Evolutionary conservation across 257 asterid genomes (phyloP), one percentile per base, ranked within the genome.

Genomic region (Mentha longifolia): DNA sequence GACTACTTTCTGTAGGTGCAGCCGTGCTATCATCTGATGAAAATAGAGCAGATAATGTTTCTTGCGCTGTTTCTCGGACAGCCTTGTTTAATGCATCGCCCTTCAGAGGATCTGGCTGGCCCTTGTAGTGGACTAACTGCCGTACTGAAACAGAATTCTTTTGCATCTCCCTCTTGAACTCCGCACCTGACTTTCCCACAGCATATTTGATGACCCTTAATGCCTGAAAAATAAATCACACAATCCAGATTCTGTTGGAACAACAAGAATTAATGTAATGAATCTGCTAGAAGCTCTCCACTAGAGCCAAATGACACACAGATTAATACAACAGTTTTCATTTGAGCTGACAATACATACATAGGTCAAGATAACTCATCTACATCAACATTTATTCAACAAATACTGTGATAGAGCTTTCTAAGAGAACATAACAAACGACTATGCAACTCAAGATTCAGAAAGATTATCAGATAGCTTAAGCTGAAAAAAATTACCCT

Each of bases 51-150:
- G 99, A 88, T 52, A 94, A 76, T 30, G 99, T 78, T 83, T 94
- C 99, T 84, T 94, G 97, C 28, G 99, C 98, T 46, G 90, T 91
- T 79, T 91, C 97, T 47, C 99, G 97, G 62, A 94, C 97, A 71
- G 96, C 92, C 87, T 89, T 91, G 84, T 94, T 94, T 74, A 89
- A 76, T 43, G 99, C 84, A 75, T 94, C 99, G 25, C 96, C 99
- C 81, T 94, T 94, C 78, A 94, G 70, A 72, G 97, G 96, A 86
- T 94, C 97, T 8, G 97, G 92, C 70, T 83, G 90, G 70, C 99
- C 99, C 80, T 81, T 91, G 85, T 94, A 91, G 89, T 91, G 99
- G 74, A 91, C 88, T 72, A 94, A 79, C 74, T 91, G 97, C 28
- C 99, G 95, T 30, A 91, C 82, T 72, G 91, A 79, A 71, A 89